These are phyloP conservation scores for Angophora floribunda DNA, from an alignment of 345 rosid genomes.

Conservation along the genomic window DNA sequence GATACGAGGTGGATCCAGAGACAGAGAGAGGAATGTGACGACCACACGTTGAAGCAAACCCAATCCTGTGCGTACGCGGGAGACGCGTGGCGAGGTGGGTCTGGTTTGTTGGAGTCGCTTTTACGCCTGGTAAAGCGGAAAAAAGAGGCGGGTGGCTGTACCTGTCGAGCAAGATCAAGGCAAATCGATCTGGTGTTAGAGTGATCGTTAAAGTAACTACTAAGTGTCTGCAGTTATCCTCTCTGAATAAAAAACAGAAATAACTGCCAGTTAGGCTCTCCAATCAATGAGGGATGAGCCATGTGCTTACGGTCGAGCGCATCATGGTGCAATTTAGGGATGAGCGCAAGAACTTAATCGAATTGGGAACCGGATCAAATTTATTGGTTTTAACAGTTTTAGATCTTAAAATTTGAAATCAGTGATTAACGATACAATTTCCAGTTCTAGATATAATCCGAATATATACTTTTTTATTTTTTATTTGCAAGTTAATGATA, in stretches of 20 bases:
- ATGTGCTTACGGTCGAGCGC: neutral
- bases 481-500: no score
- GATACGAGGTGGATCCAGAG: neutral
- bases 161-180: neutral
- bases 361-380: no score
- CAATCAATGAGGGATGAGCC: neutral
- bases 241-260: neutral
- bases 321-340: neutral
- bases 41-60: constrained; percentile 82
- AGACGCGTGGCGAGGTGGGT: constrained; percentile 34
- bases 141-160: neutral
- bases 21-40: constrained; percentile 41
- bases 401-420: no score
- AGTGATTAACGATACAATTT: no score
- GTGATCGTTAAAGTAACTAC: neutral
- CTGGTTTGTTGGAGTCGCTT: neutral
- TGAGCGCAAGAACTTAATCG: no score
- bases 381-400: no score
- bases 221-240: neutral
- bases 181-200: neutral
- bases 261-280: neutral
- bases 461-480: no score
- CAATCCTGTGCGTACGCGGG: constrained; percentile 23
- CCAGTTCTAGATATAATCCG: no score
- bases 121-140: neutral